These are phyloP conservation scores for Atkinsonella texensis DNA, from an alignment of 2,329 filamentous ascomycete genomes.

Conservation along the genomic window DNA sequence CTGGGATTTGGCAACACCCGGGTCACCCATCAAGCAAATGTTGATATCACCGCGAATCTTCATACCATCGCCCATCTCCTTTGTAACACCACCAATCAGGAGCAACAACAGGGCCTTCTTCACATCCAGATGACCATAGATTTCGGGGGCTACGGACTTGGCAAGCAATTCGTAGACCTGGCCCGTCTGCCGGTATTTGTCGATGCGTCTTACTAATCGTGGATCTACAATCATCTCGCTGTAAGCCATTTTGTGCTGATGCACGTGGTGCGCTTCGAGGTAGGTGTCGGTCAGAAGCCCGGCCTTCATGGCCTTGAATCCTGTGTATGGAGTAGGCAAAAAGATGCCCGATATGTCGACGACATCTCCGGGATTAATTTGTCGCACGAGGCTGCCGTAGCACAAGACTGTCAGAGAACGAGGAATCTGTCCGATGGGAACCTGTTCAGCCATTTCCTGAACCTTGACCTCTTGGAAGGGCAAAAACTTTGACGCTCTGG, in stretches of 20 bases:
- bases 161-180: constrained; percentile 94
- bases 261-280: constrained; percentile 83
- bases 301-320: constrained; percentile 92
- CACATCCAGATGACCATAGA: constrained; percentile 90
- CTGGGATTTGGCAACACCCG: constrained; percentile 98
- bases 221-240: constrained; percentile 81
- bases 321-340: constrained; percentile 94
- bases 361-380: constrained; percentile 86
- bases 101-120: constrained; percentile 96
- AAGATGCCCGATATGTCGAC: constrained; percentile 94
- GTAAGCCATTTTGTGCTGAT: constrained; percentile 97
- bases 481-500: constrained; percentile 91
- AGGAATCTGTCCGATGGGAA: constrained; percentile 94
- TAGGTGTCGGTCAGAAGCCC: constrained; percentile 97
- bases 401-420: constrained; percentile 82
- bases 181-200: constrained; percentile 71
- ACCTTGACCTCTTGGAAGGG: constrained; percentile 98
- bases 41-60: constrained; percentile 98
- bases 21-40: constrained; percentile 97
- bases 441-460: constrained; percentile 98
- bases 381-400: constrained; percentile 72
- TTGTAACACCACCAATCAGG: constrained; percentile 89
- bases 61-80: constrained; percentile 97
- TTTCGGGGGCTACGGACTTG: constrained; percentile 93
- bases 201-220: constrained; percentile 69